Conservation (phyloP, 768 basidiomycete genomes). For the Leccinum uliginosum region DNA sequence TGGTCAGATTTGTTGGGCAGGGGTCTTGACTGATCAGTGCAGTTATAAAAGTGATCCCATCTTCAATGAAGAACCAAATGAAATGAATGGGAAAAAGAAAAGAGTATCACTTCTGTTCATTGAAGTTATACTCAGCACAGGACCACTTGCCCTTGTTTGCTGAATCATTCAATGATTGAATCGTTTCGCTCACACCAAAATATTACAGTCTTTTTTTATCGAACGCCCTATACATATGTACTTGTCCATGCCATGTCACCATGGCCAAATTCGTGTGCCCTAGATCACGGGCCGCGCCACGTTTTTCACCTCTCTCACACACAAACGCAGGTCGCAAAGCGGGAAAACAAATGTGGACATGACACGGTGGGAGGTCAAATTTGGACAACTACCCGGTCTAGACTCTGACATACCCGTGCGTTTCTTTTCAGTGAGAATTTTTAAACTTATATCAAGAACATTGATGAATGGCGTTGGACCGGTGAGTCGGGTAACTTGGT, state of each 20-base stretch:
- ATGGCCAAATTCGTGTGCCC: not conserved
- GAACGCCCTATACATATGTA: not conserved
- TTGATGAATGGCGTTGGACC: not conserved
- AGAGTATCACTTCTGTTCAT: not conserved
- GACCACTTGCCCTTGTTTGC: not conserved
- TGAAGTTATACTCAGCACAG: not conserved
- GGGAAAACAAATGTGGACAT: not conserved
- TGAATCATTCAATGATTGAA: no score
- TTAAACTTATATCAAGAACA: not conserved
- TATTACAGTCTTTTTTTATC: not conserved
- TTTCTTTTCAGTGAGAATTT: not conserved
- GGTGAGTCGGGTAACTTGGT: not conserved
- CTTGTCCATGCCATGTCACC: no score
- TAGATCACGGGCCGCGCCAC: not conserved
- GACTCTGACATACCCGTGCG: not conserved
- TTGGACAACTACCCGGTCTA: not conserved
- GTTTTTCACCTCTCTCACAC: not conserved
- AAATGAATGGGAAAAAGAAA: not conserved
- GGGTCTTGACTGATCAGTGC: not conserved
- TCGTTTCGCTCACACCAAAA: not conserved
- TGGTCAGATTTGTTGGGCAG: not conserved
- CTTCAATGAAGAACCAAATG: not conserved
- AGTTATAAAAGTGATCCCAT: not conserved
- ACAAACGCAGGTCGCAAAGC: not conserved
- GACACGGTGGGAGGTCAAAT: not conserved